Base-by-base conservation (phyloP, 345 rosid genomes). In the Gossypium raimondii region DNA sequence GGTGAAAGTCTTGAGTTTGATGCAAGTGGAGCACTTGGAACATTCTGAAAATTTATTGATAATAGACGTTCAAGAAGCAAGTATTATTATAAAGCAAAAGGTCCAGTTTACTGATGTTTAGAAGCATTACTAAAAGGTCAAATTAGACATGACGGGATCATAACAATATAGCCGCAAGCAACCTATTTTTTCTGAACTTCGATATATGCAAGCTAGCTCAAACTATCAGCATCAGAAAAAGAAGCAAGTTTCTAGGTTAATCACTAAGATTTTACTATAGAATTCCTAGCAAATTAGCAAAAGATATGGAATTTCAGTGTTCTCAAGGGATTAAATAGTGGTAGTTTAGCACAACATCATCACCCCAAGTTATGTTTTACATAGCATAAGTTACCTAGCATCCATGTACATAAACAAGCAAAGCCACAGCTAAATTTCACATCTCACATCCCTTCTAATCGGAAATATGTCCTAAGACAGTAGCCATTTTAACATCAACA, bases 1-100 rank as follows among this genome's bases (percentile, higher is more conserved):
- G 99, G 99, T 7, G 99, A 88, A 76, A 96, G 97, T 88, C 92
- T 92, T 7, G 99, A 89, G 79, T 89, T 86, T 44, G 90, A 71
- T 52, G 94, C 88, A 3, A 95, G 87, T 3, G 93, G 93, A 57
- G 82, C 88, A 76, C 80, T 79, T 79, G 80, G 82, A 38, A 68
- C 63, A 86, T 83, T 90, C 99, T 95, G 76, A 12, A 85, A 79
- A 75, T 58, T 74, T 60, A 29, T 51, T 52, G 27, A 27, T n/a
- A 27, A 14, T 34, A 34, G 38, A 6, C 6, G 38, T 34, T 11
- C 24, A 67, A 64, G 44, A 16, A 69, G 25, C 16, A 68, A 12
- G 62, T n/a, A 68, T 2, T 34, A 52, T 17, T 34, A 34, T 1
- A 34, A 66, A 16, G 65, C 29, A 20, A 72, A 9, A 18, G 16